Evolutionary conservation across 192 early-diverging fungal species (phyloP).

Genomic region (Coemansia sp.): DNA sequence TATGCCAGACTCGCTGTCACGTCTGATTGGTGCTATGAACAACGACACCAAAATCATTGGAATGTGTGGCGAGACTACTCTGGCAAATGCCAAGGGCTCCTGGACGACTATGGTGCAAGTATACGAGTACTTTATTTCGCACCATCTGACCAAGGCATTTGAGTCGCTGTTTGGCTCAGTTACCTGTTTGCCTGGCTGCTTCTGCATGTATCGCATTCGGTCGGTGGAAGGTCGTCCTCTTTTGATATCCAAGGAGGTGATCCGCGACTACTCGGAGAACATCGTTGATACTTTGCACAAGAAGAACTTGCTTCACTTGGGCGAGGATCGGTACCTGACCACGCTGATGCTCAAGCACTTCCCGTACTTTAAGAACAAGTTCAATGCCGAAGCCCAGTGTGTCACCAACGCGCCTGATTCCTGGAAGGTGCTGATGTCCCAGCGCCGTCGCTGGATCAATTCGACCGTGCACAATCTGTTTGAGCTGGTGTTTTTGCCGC

Average conservation of each 20-base stretch:
- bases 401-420: constrained; percentile 91
- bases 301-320: constrained; percentile 97
- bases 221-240: constrained; percentile 62
- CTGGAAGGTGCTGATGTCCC: constrained; percentile 77
- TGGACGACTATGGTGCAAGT: constrained; percentile 99
- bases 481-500: constrained; percentile 87
- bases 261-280: constrained; percentile 94
- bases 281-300: constrained; percentile 95
- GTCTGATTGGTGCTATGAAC: constrained; percentile 87
- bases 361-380: constrained; percentile 92
- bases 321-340: constrained; percentile 98
- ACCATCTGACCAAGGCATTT: constrained; percentile 95
- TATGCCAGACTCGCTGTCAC: constrained; percentile 83
- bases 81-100: constrained; percentile 91
- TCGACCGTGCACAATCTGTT: constrained; percentile 98
- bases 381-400: constrained; percentile 88
- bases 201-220: constrained; percentile 94
- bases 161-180: constrained; percentile 97
- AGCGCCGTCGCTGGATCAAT: constrained; percentile 99
- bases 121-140: constrained; percentile 98
- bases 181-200: constrained; percentile 98
- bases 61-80: constrained; percentile 91
- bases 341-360: constrained; percentile 95
- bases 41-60: constrained; percentile 92
- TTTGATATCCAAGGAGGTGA: constrained; percentile 81